Base-by-base conservation (phyloP, 805 yeast genomes). In the Starmerella geochares region DNA sequence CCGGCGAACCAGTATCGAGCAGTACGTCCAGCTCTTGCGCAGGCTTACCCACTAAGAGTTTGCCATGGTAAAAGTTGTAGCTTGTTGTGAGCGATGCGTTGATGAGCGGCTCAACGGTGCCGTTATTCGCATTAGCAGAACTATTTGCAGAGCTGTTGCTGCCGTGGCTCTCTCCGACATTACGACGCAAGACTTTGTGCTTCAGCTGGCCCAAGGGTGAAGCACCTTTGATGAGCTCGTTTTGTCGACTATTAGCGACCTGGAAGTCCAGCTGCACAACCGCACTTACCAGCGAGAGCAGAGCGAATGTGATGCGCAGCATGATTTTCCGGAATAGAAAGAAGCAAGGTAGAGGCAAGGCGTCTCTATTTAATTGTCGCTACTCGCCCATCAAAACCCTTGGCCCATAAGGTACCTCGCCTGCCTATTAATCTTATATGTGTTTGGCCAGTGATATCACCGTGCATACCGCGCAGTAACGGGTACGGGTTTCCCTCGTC, bases 1-100 rank as follows among this genome's bases (percentile, higher is more conserved):
- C 75, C 0, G 77, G 70, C 8, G 77, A 72, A 3, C 78, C 78
- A 3, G 78, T 72, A 56, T 75, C 79, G 39, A 75, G 57, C 27
- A 70, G 62, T 3, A 73, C 71, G 14, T 66, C 65, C 14, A 74
- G 51, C 27, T 63, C 60, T 54, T 73, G 76, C 6, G 65, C 59
- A 4, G 76, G 76, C 2, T 68, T 65, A 14, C 79, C 79, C 17
- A 74, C 52, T 14, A 55, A 45, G 20, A 67, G 46, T 36, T 60
- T 56, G 13, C 65, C 61, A 47, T 67, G 56, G 58, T 68, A 72
- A 54, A 64, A 65, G 53, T 63, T 63, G 55, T 63, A 64, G 19
- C 60, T 51, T 7, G 62, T 46, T 4, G 65, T 59, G 35, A 64
- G 47, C 11, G 43, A 28, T n/a, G 56, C 56, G 17, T 52, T 53